Percentiles rank a stretch among this genome's conserved stretches.
Conservation (phyloP, 2,329 filamentous ascomycete species). For the Dactylellina drechsleri region DNA sequence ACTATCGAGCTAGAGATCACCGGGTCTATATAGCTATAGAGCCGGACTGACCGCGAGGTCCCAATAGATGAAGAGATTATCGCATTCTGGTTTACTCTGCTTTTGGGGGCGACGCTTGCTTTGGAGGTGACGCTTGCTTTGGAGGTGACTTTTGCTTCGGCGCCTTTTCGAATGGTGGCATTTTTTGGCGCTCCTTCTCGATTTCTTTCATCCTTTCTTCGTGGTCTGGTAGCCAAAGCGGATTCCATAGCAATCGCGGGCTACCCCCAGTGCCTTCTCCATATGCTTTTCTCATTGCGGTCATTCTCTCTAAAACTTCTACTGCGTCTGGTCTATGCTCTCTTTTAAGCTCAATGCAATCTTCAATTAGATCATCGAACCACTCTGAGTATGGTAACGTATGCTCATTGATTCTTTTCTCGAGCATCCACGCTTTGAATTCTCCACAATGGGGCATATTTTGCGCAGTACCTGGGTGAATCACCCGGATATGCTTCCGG, state of each 20-base stretch:
- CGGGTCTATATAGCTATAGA: no score
- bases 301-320: constrained; percentile 19
- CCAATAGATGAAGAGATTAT: no score
- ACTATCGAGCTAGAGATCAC: no score
- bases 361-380: constrained; percentile 16
- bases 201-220: background rate
- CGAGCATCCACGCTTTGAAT: background rate
- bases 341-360: constrained; percentile 32
- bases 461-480: background rate
- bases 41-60: no score
- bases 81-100: no score
- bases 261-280: constrained; percentile 18
- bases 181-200: no score
- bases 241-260: constrained; percentile 18
- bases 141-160: no score
- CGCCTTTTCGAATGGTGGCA: no score
- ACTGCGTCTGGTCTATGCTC: constrained; percentile 27
- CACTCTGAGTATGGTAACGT: constrained; percentile 5
- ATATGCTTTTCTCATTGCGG: constrained; percentile 6
- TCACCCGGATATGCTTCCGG: background rate
- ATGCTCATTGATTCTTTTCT: background rate
- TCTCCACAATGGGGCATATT: background rate
- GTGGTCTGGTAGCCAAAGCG: constrained; percentile 11
- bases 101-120: no score
- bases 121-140: no score